Percentiles rank a stretch among this genome's conserved stretches.
These are phyloP conservation scores for Heliamphora pulchella DNA, from an alignment of 179 eudicot genomes.

Conservation along the genomic window DNA sequence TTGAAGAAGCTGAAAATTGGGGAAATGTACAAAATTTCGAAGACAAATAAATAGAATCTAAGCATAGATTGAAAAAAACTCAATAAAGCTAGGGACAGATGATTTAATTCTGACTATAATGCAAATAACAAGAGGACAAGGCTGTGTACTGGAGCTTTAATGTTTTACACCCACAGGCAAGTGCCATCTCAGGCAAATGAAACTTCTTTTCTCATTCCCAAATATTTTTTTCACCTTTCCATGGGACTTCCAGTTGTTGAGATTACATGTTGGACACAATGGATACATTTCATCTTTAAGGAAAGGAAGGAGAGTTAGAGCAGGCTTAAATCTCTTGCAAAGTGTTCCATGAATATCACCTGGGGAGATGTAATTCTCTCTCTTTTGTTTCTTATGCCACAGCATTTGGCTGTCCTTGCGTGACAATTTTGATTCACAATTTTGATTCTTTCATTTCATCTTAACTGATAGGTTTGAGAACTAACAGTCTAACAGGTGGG, in stretches of 20 bases:
- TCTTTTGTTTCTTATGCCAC: neutral
- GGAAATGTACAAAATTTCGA: too few relatives aligned
- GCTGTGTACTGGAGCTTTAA: neutral
- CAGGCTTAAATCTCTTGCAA: too few relatives aligned
- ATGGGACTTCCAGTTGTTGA: neutral
- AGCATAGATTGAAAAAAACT: neutral
- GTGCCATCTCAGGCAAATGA: neutral
- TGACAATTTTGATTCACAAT: too few relatives aligned
- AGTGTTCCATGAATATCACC: neutral
- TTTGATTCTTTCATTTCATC: neutral
- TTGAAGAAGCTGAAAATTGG: too few relatives aligned
- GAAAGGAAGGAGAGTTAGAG: too few relatives aligned
- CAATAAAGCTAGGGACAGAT: neutral
- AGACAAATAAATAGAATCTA: too few relatives aligned
- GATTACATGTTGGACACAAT: too few relatives aligned
- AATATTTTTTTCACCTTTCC: neutral
- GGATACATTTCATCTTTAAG: too few relatives aligned
- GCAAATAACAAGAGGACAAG: neutral
- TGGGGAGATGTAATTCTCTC: neutral
- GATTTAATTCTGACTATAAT: too few relatives aligned
- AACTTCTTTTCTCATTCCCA: neutral
- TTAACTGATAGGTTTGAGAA: neutral
- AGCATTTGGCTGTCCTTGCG: neutral
- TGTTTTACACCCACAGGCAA: neutral
- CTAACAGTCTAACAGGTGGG: neutral